Evolutionary conservation across 345 rosid genomes (phyloP), one percentile per base, ranked within the genome.

Genomic region (Physaria fendleri): DNA sequence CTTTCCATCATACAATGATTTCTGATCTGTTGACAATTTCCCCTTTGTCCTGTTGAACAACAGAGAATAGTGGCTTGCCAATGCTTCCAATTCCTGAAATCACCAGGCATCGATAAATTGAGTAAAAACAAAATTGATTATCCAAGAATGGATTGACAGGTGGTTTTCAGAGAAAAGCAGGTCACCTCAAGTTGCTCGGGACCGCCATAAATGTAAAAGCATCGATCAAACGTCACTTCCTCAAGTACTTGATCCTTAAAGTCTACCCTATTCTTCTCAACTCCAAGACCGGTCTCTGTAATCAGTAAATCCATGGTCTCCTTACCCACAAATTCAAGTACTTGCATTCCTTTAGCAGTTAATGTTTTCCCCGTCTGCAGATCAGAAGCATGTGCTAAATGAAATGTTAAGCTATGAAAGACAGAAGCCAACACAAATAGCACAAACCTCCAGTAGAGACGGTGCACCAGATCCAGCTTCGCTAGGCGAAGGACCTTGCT

Each of bases 171-270:
- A 29, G 56, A 67, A 24, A 42, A 47, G 62, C 62, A 55, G 39
- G 11, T 59, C 38, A 93, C 99, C 99, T 93, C 95, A 69, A 93
- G 75, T 71, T 87, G 97, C 72, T 93, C 96, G 60, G 97, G 99
- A 67, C 99, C 99, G 49, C 99, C 97, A 76, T 90, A 93, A 66
- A 94, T 94, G 71, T 90, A 94, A 81, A 94, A 94, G 78, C 97
- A 94, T 23, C 96, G 82, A 79, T 90, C 96, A 79, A 94, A 94
- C 58, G 90, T 80, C 49, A 90, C 84, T 76, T 94, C 97, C 81
- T 87, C 99, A 49, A 64, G 68, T 29, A 76, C 73, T 56, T 82
- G 94, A 78, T 89, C 98, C 75, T 82, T 92, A 49, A 78, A 45
- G 13, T 56, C 74, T 75, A 60, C 73, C 34, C 75, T 34, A 29